Base-by-base conservation (phyloP, 306 rosid genomes). In the Hippophae gyantsensis region DNA sequence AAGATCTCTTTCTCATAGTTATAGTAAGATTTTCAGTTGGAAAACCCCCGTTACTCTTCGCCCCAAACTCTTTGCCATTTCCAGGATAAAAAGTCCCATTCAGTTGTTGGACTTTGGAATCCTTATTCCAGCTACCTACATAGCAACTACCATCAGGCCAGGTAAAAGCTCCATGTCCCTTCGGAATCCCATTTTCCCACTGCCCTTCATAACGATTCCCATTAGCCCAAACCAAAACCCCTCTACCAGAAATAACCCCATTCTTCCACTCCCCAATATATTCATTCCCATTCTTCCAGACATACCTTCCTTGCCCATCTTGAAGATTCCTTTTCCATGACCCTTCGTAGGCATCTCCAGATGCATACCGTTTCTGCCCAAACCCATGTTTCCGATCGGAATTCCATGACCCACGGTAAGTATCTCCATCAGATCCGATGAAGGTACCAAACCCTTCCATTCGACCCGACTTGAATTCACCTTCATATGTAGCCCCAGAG, bases 391-490 rank as follows among this genome's bases (percentile, higher is more conserved):
- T 93, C 66, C 77, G 73, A 57, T 86, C 95, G 43, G 85, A 76
- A 58, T 67, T 70, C 99, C 99, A 93, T 0, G 85, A 73, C 0
- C 99, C 99, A 0, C 89, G 81, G 68, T 88, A 88, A 0, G 76
- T 75, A 60, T 86, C 94, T 0, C 99, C 94, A 7, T 86, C 89
- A 63, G 95, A 84, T 73, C 97, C 97, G 25, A 81, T 83, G 52
- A 82, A 93, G 0, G 87, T 84, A 0, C 99, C 99, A 5, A 63
- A 72, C 1, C 99, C 99, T 48, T 84, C 99, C 87, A 93, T 93
- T 43, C 95, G 75, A 61, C 99, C 99, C 47, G 82, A 84, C 74
- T 86, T 93, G 74, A 93, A 88, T n/a, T 84, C 90, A 0, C 99
- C 99, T 68, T 86, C 86, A 73, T 88, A 86, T 3, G 96, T 84